These are phyloP conservation scores for Teunomyces gatunensis DNA, from an alignment of 805 yeast species.

Conservation along the genomic window DNA sequence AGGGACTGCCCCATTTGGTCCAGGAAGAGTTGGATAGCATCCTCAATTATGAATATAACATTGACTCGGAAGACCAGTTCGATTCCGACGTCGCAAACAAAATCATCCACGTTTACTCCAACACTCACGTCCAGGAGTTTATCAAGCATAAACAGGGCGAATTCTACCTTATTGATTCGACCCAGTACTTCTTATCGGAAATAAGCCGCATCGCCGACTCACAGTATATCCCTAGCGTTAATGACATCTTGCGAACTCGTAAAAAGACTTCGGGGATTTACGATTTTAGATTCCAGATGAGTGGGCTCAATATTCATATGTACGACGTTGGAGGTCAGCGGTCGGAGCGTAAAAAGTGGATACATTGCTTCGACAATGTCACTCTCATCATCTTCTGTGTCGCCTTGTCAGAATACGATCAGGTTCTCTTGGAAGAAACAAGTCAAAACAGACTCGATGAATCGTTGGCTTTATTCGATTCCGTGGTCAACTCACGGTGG, in stretches of 20 bases:
- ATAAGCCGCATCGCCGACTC: slow-evolving; percentile 57
- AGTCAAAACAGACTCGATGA: slow-evolving; percentile 27
- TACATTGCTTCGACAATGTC: slow-evolving; percentile 92
- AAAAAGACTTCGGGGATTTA: slow-evolving; percentile 91
- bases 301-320: slow-evolving; percentile 45
- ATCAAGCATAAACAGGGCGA: slow-evolving; percentile 60
- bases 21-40: slow-evolving; percentile 43
- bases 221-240: slow-evolving; percentile 67
- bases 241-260: slow-evolving; percentile 82
- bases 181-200: slow-evolving; percentile 70
- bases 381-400: slow-evolving; percentile 88
- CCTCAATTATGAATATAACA: slow-evolving; percentile 46
- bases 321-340: slow-evolving; percentile 94
- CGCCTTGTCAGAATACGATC: slow-evolving; percentile 88
- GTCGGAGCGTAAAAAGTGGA: slow-evolving; percentile 95
- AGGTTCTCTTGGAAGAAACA: slow-evolving; percentile 57
- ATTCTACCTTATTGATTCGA: slow-evolving; percentile 84
- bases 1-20: slow-evolving; percentile 5
- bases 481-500: slow-evolving; percentile 92
- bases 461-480: slow-evolving; percentile 79
- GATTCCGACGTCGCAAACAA: slow-evolving; percentile 48
- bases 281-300: slow-evolving; percentile 77
- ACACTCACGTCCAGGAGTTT: slow-evolving; percentile 54
- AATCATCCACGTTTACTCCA: slow-evolving; percentile 54
- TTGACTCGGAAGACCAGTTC: slow-evolving; percentile 53